Percentiles rank a stretch among this genome's conserved stretches.
Evolutionary conservation across 2,329 filamentous ascomycete genomes (phyloP).

Genomic region (Monosporascus sp.): DNA sequence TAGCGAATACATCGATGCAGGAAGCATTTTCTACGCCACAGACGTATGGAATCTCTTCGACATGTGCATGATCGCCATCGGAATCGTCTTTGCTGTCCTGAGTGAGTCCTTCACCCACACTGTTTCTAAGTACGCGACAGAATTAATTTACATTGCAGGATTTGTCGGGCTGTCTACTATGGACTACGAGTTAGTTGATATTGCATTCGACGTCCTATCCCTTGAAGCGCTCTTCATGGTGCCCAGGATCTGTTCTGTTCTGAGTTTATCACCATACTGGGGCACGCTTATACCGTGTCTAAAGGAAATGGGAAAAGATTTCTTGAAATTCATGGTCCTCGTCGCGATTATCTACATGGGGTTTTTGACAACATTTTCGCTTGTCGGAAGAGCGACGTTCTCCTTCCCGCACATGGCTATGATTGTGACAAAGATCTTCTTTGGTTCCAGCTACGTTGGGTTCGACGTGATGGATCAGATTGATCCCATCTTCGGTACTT

Average conservation of each 20-base stretch:
- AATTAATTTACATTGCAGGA: slow-evolving; percentile 38
- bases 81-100: slow-evolving; percentile 63
- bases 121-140: slow-evolving; percentile 5
- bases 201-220: slow-evolving; percentile 83
- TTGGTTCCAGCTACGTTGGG: slow-evolving; percentile 69
- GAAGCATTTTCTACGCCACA: slow-evolving; percentile 76
- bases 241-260: slow-evolving; percentile 79
- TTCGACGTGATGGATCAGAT: slow-evolving; percentile 63
- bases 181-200: slow-evolving; percentile 61
- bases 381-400: slow-evolving; percentile 68
- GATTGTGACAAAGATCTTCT: slow-evolving; percentile 76
- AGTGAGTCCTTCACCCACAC: slow-evolving; percentile 47
- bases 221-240: slow-evolving; percentile 87
- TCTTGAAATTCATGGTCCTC: slow-evolving; percentile 67
- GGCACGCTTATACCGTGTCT: slow-evolving; percentile 84
- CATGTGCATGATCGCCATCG: slow-evolving; percentile 68
- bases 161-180: slow-evolving; percentile 59
- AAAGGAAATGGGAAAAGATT: slow-evolving; percentile 92
- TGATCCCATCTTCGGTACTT: slow-evolving; percentile 45
- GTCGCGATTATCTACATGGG: slow-evolving; percentile 80
- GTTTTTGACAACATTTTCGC: slow-evolving; percentile 81
- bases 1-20: slow-evolving; percentile 79
- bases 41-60: slow-evolving; percentile 79
- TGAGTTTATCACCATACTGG: slow-evolving; percentile 86
- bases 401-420: slow-evolving; percentile 64